These are phyloP conservation scores for Acanthamoeba sp. DNA, from an alignment of 208 protist species.

Conservation along the genomic window DNA sequence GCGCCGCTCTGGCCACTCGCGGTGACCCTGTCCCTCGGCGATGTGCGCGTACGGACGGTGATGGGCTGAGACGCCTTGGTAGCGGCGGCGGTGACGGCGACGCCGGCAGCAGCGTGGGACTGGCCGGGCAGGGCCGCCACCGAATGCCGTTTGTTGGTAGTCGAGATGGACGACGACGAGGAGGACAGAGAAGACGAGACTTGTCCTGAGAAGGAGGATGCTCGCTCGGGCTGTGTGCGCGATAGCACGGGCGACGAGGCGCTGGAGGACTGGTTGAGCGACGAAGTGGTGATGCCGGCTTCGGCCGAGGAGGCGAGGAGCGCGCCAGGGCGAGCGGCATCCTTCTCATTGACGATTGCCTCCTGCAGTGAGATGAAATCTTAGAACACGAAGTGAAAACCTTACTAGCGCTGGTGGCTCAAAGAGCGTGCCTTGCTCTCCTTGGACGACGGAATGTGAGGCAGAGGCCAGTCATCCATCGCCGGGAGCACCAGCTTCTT, in stretches of 20 bases:
- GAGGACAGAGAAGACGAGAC: background rate
- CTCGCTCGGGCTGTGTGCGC: background rate
- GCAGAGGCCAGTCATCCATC: constrained; percentile 48
- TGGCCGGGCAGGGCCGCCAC: background rate
- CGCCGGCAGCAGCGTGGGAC: background rate
- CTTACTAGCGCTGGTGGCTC: too few species aligned
- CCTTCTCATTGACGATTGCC: background rate
- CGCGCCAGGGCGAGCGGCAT: background rate
- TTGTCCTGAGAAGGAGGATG: background rate
- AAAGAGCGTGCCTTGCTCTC: background rate
- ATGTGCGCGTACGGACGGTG: background rate
- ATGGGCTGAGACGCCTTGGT: background rate
- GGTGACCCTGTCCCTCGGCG: background rate
- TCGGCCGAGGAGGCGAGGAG: background rate
- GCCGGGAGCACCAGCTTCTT: constrained; percentile 58
- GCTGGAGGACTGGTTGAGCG: background rate
- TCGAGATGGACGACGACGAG: background rate
- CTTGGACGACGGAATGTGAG: background rate
- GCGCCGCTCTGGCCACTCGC: too few species aligned
- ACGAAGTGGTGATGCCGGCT: background rate
- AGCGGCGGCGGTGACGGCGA: background rate
- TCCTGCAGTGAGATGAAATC: background rate
- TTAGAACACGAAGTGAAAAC: too few species aligned
- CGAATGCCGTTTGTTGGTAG: background rate
- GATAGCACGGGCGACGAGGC: background rate